Base-by-base conservation (phyloP, 192 early-diverging fungal genomes). In the Coemansia sp. region DNA sequence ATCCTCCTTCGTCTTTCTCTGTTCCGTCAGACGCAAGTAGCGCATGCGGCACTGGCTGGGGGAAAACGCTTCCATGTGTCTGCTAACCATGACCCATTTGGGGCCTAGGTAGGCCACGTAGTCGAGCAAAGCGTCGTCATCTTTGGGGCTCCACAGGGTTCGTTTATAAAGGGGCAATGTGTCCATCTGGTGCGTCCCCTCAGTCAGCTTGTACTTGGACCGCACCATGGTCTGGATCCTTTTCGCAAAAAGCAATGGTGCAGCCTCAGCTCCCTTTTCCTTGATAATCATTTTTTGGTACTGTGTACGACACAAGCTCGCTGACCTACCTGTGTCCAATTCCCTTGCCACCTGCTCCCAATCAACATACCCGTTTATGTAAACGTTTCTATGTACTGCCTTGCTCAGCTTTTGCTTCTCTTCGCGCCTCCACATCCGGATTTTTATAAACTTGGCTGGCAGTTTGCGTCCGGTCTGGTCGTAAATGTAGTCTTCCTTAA, bases 121-220 rank as follows among this genome's bases (percentile, higher is more conserved):
- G 9, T 58, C 39, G 2, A 45, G 61, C 39, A 70, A 34, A 9
- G 6, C 21, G 8, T 48, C 30, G 16, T 57, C 62, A 3, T 70
- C 68, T 0, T 48, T 34, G 20, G 61, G 12, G 0, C 21, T 23
- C 68, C 68, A 70, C 14, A n/a, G 36, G 10, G 23, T 38, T 38
- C 38, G n/a, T n/a, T n/a, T n/a, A n/a, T n/a, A n/a, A n/a, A n/a
- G n/a, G n/a, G n/a, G n/a, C n/a, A n/a, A n/a, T n/a, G n/a, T n/a
- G n/a, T n/a, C n/a, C 34, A 52, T 12, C 21, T 36, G 9, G 20
- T n/a, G 55, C 30, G 45, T 11, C 12, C 51, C 18, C 7, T 35
- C 44, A 15, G 48, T 18, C 46, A 44, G 4, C 23, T 49, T 4
- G 62, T 33, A 49, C 7, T 64, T 41, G 39, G 39, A 4, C 39